Conservation (phyloP, 164 flowering plant species). For the Warburgia ugandensis region DNA sequence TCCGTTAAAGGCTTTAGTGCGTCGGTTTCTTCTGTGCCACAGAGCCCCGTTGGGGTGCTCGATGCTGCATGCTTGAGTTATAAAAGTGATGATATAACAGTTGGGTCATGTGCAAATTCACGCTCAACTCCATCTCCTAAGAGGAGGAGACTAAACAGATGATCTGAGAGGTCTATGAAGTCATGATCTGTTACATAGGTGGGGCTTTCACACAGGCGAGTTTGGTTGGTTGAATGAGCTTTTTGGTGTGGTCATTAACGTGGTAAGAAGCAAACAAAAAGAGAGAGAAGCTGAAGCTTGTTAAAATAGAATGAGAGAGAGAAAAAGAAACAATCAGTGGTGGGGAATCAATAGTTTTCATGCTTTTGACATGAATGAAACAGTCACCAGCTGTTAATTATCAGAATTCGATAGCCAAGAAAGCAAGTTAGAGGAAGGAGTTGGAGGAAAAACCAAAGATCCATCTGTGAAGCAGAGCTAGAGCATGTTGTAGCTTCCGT, state of each 20-base stretch:
- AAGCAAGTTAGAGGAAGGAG: background rate
- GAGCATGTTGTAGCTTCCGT: conserved; percentile 13
- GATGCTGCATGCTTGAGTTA: conserved; percentile 87
- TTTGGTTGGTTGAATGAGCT: conserved; percentile 25
- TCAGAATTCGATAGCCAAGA: conserved; percentile 30
- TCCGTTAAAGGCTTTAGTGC: conserved; percentile 14
- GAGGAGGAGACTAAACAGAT: conserved; percentile 55
- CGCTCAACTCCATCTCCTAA: conserved; percentile 27
- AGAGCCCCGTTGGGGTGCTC: conserved; percentile 85
- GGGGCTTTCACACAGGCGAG: conserved; percentile 13
- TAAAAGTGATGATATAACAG: conserved; percentile 58
- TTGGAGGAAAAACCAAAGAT: background rate
- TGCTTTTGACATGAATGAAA: conserved; percentile 30
- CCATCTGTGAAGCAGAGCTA: conserved; percentile 12
- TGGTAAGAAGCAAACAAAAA: background rate
- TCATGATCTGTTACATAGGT: conserved; percentile 11
- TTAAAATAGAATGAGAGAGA: background rate
- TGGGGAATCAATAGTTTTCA: conserved; percentile 20
- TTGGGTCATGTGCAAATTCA: conserved; percentile 59
- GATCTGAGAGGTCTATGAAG: conserved; percentile 29
- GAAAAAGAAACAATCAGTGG: conserved; percentile 19
- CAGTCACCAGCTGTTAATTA: conserved; percentile 29
- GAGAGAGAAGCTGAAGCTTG: background rate
- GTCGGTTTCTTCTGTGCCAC: conserved; percentile 40
- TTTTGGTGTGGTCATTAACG: conserved; percentile 22